Evolutionary conservation across 2,329 filamentous ascomycete species (phyloP), one percentile per base, ranked within the genome.

Genomic region (Beauveria australis): DNA sequence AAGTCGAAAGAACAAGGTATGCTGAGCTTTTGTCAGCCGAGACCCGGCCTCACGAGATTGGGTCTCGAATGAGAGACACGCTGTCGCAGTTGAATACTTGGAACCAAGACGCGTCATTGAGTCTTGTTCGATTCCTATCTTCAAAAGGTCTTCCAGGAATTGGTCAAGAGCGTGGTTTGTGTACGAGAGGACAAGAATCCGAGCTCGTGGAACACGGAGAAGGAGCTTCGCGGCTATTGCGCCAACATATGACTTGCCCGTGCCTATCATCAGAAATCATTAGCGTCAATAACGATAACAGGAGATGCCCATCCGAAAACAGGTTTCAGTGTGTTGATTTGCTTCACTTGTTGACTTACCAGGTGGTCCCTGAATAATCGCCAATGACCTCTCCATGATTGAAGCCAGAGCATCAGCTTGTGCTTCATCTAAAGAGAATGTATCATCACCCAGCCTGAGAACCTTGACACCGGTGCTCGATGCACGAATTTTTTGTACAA

Each of bases 211-310:
- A 5, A 76, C 66, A 1, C 81, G 68, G 22, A 84, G 71, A 0
- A 92, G 67, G 0, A 77, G 70, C 57, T 85, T 85, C 0, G 83
- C 80, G 1, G 87, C 74, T 2, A 88, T 72, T 0, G 87, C 84
- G 0, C 89, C 89, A 3, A 90, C 80, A 63, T 89, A 89, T 0
- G 87, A 90, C 65, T 92, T 92, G 1, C 89, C 89, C 0, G 88
- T 92, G 0, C 87, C 85, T 86, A 51, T 22, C 49, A 62, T 43
- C 1, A 2, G 33, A 59, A 24, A 2, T 5, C 3, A 37, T 59
- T 6, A 52, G 59, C 56, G 62, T 43, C 53, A 26, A 43, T 19
- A 16, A 37, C 2, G 22, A 19, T 26, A 1, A 33, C 37, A 44
- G 14, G 7, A 49, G 51, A 28, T 46, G 33, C 10, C 4, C 2